Conservation (phyloP, 179 eudicot genomes). For the Silene noctiflora region DNA sequence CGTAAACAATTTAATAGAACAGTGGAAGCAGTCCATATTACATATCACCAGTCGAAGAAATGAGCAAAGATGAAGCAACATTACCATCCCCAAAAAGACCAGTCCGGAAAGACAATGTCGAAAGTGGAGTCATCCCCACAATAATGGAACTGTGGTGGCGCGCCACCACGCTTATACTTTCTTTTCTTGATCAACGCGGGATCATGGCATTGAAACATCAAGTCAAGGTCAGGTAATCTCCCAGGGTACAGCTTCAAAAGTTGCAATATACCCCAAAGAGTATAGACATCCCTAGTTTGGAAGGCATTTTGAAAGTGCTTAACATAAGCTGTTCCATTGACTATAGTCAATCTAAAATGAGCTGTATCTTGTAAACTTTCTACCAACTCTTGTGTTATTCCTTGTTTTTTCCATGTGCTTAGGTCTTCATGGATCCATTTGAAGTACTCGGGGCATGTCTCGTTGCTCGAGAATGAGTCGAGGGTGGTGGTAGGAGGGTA, state of each 20-base stretch:
- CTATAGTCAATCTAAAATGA: conserved; percentile 32
- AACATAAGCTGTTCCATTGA: conserved; percentile 41
- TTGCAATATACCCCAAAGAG: conserved; percentile 57
- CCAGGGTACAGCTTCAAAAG: conserved; percentile 51
- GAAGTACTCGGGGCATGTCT: conserved; percentile 43
- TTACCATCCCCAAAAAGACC: conserved; percentile 82
- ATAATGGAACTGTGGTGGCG: conserved; percentile 55
- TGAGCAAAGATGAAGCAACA: background rate
- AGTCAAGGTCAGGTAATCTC: conserved; percentile 48
- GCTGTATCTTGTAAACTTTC: conserved; percentile 26
- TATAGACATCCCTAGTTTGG: conserved; percentile 46
- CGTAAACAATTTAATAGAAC: too few species aligned
- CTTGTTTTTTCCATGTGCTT: conserved; percentile 36
- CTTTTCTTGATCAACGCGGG: conserved; percentile 19
- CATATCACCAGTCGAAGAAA: background rate
- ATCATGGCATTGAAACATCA: conserved; percentile 50
- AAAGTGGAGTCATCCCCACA: conserved; percentile 41
- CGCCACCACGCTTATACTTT: conserved; percentile 15
- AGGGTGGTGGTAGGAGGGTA: conserved; percentile 23
- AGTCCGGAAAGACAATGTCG: conserved; percentile 56
- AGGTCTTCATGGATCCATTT: conserved; percentile 42
- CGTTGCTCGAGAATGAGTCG: background rate
- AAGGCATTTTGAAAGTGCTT: conserved; percentile 29
- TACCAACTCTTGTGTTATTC: conserved; percentile 33
- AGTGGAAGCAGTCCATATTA: too few species aligned